Percentiles rank a stretch among this genome's conserved stretches.
Evolutionary conservation across 345 rosid species (phyloP).

Genomic region (Anastatica hierochuntica): DNA sequence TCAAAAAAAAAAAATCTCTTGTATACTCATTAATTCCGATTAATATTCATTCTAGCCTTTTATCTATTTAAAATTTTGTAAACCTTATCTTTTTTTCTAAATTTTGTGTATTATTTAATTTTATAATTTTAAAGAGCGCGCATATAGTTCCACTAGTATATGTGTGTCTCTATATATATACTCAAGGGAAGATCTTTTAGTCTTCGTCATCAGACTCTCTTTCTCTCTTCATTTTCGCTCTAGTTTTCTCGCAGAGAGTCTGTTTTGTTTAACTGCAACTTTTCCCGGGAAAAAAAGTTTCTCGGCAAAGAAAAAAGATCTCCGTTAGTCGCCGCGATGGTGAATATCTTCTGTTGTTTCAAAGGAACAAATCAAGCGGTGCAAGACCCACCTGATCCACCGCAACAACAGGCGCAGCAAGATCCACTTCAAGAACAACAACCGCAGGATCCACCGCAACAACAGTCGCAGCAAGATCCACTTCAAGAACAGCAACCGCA

Average conservation of each 20-base stretch:
- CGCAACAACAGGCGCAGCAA: neutral
- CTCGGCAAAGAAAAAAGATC: neutral
- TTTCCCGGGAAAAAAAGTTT: slow-evolving; percentile 4
- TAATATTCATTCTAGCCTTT: too few species aligned
- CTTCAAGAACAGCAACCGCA: too few species aligned
- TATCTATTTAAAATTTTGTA: too few species aligned
- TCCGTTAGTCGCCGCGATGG: neutral
- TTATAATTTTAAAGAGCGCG: too few species aligned
- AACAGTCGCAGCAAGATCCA: neutral
- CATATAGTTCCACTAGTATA: too few species aligned
- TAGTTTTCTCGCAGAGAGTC: neutral
- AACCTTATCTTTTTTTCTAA: too few species aligned
- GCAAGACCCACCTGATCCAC: neutral
- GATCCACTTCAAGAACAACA: too few species aligned
- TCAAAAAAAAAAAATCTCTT: too few species aligned
- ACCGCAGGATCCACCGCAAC: neutral
- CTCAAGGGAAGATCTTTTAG: neutral
- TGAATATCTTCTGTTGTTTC: neutral
- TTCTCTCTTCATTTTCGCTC: neutral
- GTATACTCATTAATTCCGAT: too few species aligned
- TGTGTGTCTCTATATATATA: too few species aligned
- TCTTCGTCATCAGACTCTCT: neutral
- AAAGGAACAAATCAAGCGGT: neutral
- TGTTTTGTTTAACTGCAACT: slow-evolving; percentile 1
- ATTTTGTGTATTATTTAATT: too few species aligned